These are phyloP conservation scores for Trichoderma atroviride DNA, from an alignment of 2,329 filamentous ascomycete species.

Conservation along the genomic window DNA sequence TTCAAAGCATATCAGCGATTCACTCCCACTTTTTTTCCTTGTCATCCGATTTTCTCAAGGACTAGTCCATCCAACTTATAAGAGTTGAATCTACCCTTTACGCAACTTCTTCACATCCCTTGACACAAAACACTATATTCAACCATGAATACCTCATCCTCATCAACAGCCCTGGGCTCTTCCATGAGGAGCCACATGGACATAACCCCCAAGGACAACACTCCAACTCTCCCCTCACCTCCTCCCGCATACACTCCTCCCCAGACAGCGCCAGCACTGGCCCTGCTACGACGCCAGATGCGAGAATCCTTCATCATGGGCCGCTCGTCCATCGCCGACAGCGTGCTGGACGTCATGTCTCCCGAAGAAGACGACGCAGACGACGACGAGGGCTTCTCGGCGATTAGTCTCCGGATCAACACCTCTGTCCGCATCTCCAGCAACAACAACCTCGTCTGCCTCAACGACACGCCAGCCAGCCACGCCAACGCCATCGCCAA, in stretches of 20 bases:
- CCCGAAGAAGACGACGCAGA: constrained; percentile 31
- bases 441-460: constrained; percentile 53
- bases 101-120: neutral
- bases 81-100: neutral
- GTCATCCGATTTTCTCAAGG: neutral
- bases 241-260: constrained; percentile 40
- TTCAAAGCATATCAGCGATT: neutral
- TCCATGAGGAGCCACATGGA: neutral
- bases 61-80: neutral
- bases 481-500: constrained; percentile 48
- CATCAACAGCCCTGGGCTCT: neutral
- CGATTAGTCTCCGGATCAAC: constrained; percentile 53
- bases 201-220: constrained; percentile 31
- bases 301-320: constrained; percentile 23
- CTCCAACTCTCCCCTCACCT: constrained; percentile 29
- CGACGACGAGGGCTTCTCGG: constrained; percentile 36
- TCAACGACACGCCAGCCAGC: constrained; percentile 44
- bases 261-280: constrained; percentile 25
- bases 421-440: constrained; percentile 50
- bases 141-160: constrained; percentile 20
- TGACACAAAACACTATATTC: neutral
- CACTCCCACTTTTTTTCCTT: neutral
- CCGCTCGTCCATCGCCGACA: constrained; percentile 19
- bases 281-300: constrained; percentile 28
- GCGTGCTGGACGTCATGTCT: constrained; percentile 1